Evolutionary conservation across 306 rosid species (phyloP), one percentile per base, ranked within the genome.

Genomic region (Sophora flavescens): DNA sequence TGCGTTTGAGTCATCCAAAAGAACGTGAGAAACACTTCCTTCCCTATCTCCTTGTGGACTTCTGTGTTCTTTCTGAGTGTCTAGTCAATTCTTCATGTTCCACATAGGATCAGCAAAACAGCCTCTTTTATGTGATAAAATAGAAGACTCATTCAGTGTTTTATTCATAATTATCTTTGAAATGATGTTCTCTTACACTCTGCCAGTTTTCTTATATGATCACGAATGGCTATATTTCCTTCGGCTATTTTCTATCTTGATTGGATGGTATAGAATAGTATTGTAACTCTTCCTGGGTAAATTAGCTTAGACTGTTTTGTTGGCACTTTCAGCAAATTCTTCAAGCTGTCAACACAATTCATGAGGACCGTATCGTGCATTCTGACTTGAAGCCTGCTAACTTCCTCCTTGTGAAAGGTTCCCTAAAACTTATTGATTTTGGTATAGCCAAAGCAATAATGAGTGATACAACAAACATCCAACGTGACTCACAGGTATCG

Each of bases 381-480:
- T 95, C 99, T 48, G 99, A 95, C 83, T 78, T 95, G 84, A 95
- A 95, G 92, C 99, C 99, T 50, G 97, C 97, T 41, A 92, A 95
- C 80, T 95, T 92, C 78, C 97, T 95, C 70, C 96, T 95, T 47
- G 97, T 95, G 74, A 92, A 87, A 84, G 99, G 99, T 77, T 95
- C 92, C 75, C 78, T 95, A 73, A 95, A 95, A 86, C 88, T 95
- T 53, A 95, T 95, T 77, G 97, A 95, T 81, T 95, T 95, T 75
- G 99, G 99, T 9, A 95, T 92, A 59, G 99, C 97, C 56, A 95
- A 95, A 86, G 99, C 99, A 60, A 95, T 95, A 70, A 87, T 89
- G 96, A 92, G 97, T 10, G 96, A 95, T 79, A 95, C 99, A 65
- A 95, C 99, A 28, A 89, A 95, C 82, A 95, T 95, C 77, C 97